Evolutionary conservation across 345 rosid species (phyloP).

Genomic region (Sapria himalayana): DNA sequence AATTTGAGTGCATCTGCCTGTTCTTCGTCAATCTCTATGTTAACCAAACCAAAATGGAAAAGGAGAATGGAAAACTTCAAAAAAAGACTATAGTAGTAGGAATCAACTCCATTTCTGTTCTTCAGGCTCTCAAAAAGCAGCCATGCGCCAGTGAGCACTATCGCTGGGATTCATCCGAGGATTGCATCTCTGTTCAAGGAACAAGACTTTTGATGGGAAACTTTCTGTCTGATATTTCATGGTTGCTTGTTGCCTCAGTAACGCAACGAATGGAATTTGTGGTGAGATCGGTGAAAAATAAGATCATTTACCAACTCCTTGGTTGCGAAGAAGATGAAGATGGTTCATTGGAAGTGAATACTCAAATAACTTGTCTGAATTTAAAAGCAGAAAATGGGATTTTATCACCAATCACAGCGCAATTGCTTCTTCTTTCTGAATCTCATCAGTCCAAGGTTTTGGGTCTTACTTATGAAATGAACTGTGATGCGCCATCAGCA

Average conservation of each 20-base stretch:
- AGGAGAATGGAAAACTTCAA: constrained; percentile 29
- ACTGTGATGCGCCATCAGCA: constrained; percentile 9
- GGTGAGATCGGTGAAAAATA: constrained; percentile 33
- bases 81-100: constrained; percentile 23
- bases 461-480: constrained; percentile 6
- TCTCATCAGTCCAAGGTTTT: constrained; percentile 11
- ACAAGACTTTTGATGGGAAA: constrained; percentile 42
- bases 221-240: constrained; percentile 42
- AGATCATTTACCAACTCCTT: constrained; percentile 41
- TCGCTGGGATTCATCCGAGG: constrained; percentile 50
- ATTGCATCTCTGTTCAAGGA: constrained; percentile 25
- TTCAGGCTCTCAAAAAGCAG: constrained; percentile 30
- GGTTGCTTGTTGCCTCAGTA: constrained; percentile 49
- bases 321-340: constrained; percentile 13
- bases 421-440: constrained; percentile 13
- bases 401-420: constrained; percentile 18
- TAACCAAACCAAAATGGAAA: constrained; percentile 36
- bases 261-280: constrained; percentile 26
- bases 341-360: constrained; percentile 8
- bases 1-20: constrained; percentile 34
- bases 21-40: constrained; percentile 35
- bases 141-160: constrained; percentile 26
- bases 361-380: constrained; percentile 19
- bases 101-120: constrained; percentile 34
- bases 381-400: constrained; percentile 29